Evolutionary conservation across 257 asterid species (phyloP).

Genomic region (Rauvolfia tetraphylla): DNA sequence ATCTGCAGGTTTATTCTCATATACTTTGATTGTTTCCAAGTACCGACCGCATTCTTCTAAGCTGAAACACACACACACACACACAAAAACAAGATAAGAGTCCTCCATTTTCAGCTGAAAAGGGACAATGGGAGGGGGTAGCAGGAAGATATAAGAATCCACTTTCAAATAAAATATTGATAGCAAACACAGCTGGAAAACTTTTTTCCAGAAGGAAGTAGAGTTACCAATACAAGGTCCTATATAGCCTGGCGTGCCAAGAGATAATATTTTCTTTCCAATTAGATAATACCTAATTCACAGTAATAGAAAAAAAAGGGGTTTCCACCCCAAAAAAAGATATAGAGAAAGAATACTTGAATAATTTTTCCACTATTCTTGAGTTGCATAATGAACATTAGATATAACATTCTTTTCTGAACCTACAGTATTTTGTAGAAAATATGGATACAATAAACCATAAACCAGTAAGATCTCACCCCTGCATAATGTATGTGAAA

Average conservation of each 20-base stretch:
- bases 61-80: constrained; percentile 48
- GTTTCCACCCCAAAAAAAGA: no score
- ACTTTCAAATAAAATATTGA: not conserved
- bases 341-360: not conserved
- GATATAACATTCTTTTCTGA: not conserved
- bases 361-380: not conserved
- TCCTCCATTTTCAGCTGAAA: not conserved
- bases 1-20: constrained; percentile 93
- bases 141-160: not conserved
- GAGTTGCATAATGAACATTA: not conserved
- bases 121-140: not conserved
- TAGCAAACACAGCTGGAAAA: not conserved
- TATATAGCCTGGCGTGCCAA: not conserved
- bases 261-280: not conserved
- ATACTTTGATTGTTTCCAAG: constrained; percentile 91
- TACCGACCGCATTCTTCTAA: constrained; percentile 98
- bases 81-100: not conserved
- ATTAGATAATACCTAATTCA: not conserved
- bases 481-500: not conserved
- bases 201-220: not conserved
- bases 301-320: not conserved
- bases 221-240: not conserved
- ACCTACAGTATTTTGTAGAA: not conserved
- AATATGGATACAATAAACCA: not conserved
- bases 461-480: not conserved